Base-by-base conservation (phyloP, 2,329 filamentous ascomycete species). In the Ambrosiella beaveri region DNA sequence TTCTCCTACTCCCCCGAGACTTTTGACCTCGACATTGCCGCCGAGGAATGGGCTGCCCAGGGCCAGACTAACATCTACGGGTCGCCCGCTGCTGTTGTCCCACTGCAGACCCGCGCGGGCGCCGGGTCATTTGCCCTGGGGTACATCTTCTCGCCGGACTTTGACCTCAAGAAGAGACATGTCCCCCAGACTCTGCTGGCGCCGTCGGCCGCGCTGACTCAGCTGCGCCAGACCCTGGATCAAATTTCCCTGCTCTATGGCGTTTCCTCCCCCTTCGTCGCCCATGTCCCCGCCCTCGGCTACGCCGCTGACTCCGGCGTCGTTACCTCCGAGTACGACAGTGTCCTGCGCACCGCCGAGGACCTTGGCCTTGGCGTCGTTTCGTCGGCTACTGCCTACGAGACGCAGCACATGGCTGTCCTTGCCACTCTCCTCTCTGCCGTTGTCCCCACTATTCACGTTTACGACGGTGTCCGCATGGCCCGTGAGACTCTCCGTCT, bases 131-230 rank as follows among this genome's bases (percentile, higher is more conserved):
- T 97, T 67, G 89, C 93, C 19, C 79, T 98, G 54, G 93, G 93
- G 59, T 98, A 98, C 73, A 87, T 97, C 69, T 98, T 97, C 77
- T 96, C 90, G 61, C 88, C 88, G 66, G 93, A 98, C 72, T 96
- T 95, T 66, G 90, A 97, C 69, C 71, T 95, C 66, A 82, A 80
- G 74, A 96, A 93, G 77, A 83, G 90, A 64, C 83, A 93, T 68
- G 83, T 96, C 60, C 91, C 93, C 2, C 93, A 98, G 76, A 84
- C 88, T 13, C 82, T 98, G 62, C 73, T 98, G 62, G 91, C 89
- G 8, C 88, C 89, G 2, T 90, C 89, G 0, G 82, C 87, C 51
- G 91, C 84, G 63, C 75, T 98, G 63, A 80, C 82, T 61, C 84
- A 86, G 67, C 78, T 98, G 66, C 86, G 89, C 47, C 75, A 83